Evolutionary conservation across 2,329 filamentous ascomycete species (phyloP).

Genomic region (Colletotrichum salicis): DNA sequence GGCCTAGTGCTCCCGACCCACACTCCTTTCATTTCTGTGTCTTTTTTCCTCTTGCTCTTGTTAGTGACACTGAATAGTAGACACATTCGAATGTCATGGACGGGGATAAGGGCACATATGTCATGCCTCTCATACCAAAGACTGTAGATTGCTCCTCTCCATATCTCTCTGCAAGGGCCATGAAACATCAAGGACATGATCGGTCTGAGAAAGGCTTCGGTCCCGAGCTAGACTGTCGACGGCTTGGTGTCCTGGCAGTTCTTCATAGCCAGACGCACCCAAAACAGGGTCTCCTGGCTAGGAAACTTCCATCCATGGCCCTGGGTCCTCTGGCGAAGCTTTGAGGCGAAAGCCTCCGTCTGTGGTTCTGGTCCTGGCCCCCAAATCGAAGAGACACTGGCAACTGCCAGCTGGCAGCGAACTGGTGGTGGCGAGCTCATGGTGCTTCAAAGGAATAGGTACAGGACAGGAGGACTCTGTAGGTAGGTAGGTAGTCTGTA

Average conservation of each 20-base stretch:
- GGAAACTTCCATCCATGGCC: neutral
- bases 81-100: neutral
- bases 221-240: slow-evolving; percentile 2
- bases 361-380: neutral
- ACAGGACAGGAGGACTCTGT: neutral
- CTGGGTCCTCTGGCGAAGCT: slow-evolving; percentile 14
- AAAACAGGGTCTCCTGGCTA: neutral
- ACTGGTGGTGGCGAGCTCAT: neutral
- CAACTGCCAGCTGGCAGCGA: neutral
- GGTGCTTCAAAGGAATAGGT: neutral
- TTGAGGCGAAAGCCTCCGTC: slow-evolving; percentile 25
- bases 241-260: neutral
- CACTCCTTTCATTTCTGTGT: neutral
- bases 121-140: neutral
- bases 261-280: neutral
- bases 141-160: neutral
- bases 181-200: neutral
- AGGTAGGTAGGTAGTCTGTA: too few relatives aligned
- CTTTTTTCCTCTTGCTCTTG: neutral
- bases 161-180: slow-evolving; percentile 2
- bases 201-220: neutral
- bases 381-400: neutral
- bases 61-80: neutral
- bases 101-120: neutral
- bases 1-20: neutral